Evolutionary conservation across 176 grass and related monocot genomes (phyloP).

Genomic region (Pontederia paniculata): DNA sequence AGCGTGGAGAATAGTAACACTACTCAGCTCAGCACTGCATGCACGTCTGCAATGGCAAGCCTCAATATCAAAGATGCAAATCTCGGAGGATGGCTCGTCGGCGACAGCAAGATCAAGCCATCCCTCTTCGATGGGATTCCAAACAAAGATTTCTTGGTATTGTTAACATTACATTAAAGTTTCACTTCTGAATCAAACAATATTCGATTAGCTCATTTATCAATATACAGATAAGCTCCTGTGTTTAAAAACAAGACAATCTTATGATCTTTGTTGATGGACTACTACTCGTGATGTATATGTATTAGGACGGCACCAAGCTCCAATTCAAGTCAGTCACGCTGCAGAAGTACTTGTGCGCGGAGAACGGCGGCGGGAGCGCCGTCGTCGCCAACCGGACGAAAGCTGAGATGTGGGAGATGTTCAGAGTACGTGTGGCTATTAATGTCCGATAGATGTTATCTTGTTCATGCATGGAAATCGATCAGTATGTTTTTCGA

Average conservation of each 20-base stretch:
- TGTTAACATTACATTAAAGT: too few relatives aligned
- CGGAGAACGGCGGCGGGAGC: conserved; percentile 41
- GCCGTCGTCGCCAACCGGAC: conserved; percentile 37
- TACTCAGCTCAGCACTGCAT: too few relatives aligned
- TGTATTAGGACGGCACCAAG: conserved; percentile 49
- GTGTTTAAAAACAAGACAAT: too few relatives aligned
- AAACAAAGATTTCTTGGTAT: conserved; percentile 54
- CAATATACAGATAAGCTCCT: too few relatives aligned
- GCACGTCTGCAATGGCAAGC: too few relatives aligned
- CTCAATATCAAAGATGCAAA: conserved; percentile 31
- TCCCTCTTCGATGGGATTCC: conserved; percentile 53
- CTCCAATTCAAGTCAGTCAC: conserved; percentile 50
- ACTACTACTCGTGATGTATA: background rate
- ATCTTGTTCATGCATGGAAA: too few relatives aligned
- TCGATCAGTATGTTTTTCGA: too few relatives aligned
- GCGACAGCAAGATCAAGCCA: conserved; percentile 58
- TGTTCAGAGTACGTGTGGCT: conserved; percentile 60
- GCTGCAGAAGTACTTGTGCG: conserved; percentile 30
- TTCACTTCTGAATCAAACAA: too few relatives aligned
- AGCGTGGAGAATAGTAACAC: too few relatives aligned
- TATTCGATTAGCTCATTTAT: too few relatives aligned
- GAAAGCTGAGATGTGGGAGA: conserved; percentile 42
- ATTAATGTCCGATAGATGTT: too few relatives aligned
- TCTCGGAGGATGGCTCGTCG: conserved; percentile 61
- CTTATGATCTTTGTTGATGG: too few relatives aligned